These are phyloP conservation scores for Xylariaceae sp. DNA, from an alignment of 2,329 filamentous ascomycete genomes.

Conservation along the genomic window DNA sequence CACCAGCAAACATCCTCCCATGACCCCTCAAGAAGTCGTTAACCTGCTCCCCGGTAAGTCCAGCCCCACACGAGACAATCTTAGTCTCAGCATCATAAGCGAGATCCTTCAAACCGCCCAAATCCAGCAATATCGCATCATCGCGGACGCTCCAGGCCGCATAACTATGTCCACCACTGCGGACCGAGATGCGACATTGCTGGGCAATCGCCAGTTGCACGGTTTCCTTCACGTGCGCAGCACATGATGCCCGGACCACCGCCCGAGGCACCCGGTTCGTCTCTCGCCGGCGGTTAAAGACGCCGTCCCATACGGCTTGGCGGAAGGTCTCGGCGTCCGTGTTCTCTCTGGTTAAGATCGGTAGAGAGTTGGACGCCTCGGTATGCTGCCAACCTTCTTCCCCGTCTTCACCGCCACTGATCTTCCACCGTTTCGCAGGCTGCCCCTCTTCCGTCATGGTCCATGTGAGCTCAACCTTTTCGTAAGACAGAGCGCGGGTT, in stretches of 20 bases:
- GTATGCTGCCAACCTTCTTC: not conserved
- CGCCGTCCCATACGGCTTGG: slow-evolving; percentile 32
- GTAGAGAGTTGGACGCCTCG: not conserved
- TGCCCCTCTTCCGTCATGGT: slow-evolving; percentile 1
- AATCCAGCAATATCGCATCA: slow-evolving; percentile 40
- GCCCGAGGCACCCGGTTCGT: slow-evolving; percentile 35
- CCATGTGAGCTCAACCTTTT: too few species aligned
- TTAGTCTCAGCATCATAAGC: slow-evolving; percentile 35
- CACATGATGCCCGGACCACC: slow-evolving; percentile 37
- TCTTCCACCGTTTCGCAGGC: not conserved
- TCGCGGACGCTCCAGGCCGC: slow-evolving; percentile 47
- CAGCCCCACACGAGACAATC: slow-evolving; percentile 42
- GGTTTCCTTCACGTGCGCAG: slow-evolving; percentile 35
- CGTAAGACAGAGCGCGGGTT: too few species aligned
- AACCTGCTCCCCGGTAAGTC: slow-evolving; percentile 42
- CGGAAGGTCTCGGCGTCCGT: slow-evolving; percentile 18
- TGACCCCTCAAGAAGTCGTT: slow-evolving; percentile 36
- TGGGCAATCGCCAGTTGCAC: slow-evolving; percentile 36
- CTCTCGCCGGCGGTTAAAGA: slow-evolving; percentile 42
- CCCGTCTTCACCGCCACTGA: not conserved
- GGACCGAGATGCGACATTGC: slow-evolving; percentile 40
- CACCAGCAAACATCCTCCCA: slow-evolving; percentile 47
- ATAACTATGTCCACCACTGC: slow-evolving; percentile 48
- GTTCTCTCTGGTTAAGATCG: slow-evolving; percentile 3
- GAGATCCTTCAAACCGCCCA: slow-evolving; percentile 31